A percentile compares a stretch with the other conserved stretches of the same genome.
Evolutionary conservation across 768 basidiomycete genomes (phyloP).

Genomic region (Kwoniella newhampshirensis): DNA sequence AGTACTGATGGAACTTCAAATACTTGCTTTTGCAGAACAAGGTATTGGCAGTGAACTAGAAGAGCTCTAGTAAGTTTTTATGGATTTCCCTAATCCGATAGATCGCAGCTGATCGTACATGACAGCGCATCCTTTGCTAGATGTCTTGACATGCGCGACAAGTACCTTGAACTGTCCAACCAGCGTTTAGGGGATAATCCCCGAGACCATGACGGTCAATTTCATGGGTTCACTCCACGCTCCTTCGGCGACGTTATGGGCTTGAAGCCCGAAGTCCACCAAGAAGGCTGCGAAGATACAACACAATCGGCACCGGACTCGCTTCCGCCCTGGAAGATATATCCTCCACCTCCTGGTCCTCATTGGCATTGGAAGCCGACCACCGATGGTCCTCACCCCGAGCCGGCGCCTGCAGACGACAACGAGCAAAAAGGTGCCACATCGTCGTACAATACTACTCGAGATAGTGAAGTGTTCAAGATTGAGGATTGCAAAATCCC

Average conservation of each 20-base stretch:
- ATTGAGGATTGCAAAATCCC: constrained; percentile 76
- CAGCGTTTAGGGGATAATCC: constrained; percentile 96
- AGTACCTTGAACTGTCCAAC: constrained; percentile 82
- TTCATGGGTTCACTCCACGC: constrained; percentile 66
- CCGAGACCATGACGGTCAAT: constrained; percentile 78
- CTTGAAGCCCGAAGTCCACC: constrained; percentile 63
- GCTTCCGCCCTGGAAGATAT: constrained; percentile 76
- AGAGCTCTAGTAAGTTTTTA: constrained; percentile 50
- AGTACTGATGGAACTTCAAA: constrained; percentile 47
- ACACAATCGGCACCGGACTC: constrained; percentile 7
- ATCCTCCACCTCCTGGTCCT: constrained; percentile 88
- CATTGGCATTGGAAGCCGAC: constrained; percentile 81
- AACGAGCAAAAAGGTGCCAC: constrained; percentile 24
- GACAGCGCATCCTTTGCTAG: constrained; percentile 63
- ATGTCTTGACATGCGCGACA: constrained; percentile 90
- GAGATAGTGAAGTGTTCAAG: constrained; percentile 57
- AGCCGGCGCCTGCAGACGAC: constrained; percentile 13
- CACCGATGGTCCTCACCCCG: constrained; percentile 22
- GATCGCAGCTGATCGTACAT: not conserved
- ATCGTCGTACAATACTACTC: constrained; percentile 3
- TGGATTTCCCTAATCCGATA: not conserved
- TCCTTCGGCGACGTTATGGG: constrained; percentile 64
- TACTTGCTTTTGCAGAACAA: constrained; percentile 50
- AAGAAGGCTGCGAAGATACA: constrained; percentile 47
- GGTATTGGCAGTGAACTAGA: constrained; percentile 53